phyloP scores from a whole-genome alignment of 495 filamentous ascomycete genomes.

The Aspergillus mulundensis region DNA sequence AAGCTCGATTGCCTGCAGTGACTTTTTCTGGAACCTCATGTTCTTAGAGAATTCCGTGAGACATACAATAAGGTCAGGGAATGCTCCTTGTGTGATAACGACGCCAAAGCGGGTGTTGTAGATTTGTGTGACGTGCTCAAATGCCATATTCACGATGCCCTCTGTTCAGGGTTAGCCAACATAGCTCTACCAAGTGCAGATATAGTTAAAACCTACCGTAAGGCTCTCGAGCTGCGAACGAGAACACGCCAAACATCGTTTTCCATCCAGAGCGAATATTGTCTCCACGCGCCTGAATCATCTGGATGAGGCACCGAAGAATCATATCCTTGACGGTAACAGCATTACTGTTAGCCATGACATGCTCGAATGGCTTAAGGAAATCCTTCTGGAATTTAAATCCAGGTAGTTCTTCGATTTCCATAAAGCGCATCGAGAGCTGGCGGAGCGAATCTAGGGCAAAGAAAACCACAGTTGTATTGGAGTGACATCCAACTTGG shows the following conservation, averaged over 20 bases:
- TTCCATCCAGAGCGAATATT: constrained; percentile 98
- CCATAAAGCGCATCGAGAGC: constrained; percentile 97
- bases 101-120: constrained; percentile 96
- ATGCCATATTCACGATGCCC: constrained; percentile 91
- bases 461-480: constrained; percentile 94
- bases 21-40: constrained; percentile 95
- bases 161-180: constrained; percentile 44
- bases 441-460: constrained; percentile 92
- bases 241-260: constrained; percentile 99
- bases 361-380: constrained; percentile 94
- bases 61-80: constrained; percentile 93
- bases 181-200: neutral
- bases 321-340: constrained; percentile 97
- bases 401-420: constrained; percentile 93
- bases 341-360: constrained; percentile 86
- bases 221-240: constrained; percentile 86
- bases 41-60: constrained; percentile 99
- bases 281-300: constrained; percentile 93
- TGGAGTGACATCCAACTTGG: constrained; percentile 90
- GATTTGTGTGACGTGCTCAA: constrained; percentile 95
- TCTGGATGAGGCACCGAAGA: constrained; percentile 93
- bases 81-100: constrained; percentile 93
- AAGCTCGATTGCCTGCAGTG: constrained; percentile 90
- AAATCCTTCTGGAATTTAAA: constrained; percentile 99
- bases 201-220: constrained; percentile 52